Conservation (phyloP, 352 stramenopile genomes). For the Salisapilia sapeloensis region DNA sequence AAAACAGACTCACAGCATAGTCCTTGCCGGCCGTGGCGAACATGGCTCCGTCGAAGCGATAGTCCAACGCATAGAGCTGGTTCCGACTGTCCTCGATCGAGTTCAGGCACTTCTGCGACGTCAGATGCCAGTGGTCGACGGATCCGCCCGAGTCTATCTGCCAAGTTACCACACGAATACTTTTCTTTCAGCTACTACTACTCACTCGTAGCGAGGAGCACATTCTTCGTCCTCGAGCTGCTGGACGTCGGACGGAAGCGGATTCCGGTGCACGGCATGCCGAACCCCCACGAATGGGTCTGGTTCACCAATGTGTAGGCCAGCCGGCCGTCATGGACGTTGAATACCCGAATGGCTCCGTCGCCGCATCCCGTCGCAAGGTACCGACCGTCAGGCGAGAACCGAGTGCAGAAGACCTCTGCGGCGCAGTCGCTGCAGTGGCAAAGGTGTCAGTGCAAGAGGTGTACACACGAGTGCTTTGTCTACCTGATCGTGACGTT, state of each 20-base stretch:
- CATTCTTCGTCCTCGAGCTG: slow-evolving; percentile 83
- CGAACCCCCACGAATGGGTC: slow-evolving; percentile 42
- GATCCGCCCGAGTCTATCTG: slow-evolving; percentile 67
- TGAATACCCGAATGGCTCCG: slow-evolving; percentile 74
- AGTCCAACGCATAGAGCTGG: slow-evolving; percentile 83
- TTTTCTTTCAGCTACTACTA: slow-evolving; percentile 2
- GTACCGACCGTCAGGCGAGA: slow-evolving; percentile 71
- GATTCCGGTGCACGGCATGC: slow-evolving; percentile 72
- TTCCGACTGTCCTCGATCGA: slow-evolving; percentile 79
- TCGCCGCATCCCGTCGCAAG: slow-evolving; percentile 74
- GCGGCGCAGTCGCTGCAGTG: slow-evolving; percentile 44
- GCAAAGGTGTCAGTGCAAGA: slow-evolving; percentile 1
- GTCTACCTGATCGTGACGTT: slow-evolving; percentile 59
- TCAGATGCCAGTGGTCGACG: slow-evolving; percentile 88
- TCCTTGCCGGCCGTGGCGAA: slow-evolving; percentile 85
- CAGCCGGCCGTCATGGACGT: slow-evolving; percentile 54
- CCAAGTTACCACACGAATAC: slow-evolving; percentile 3
- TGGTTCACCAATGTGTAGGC: slow-evolving; percentile 75
- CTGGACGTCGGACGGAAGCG: slow-evolving; percentile 63
- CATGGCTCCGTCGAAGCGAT: slow-evolving; percentile 60
- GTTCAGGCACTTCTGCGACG: slow-evolving; percentile 83
- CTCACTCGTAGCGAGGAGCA: slow-evolving; percentile 78
- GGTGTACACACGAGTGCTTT: not conserved
- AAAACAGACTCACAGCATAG: slow-evolving; percentile 23
- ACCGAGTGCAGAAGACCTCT: slow-evolving; percentile 80